Evolutionary conservation across 2,329 filamentous ascomycete species (phyloP).

Genomic region (Capronia coronata): DNA sequence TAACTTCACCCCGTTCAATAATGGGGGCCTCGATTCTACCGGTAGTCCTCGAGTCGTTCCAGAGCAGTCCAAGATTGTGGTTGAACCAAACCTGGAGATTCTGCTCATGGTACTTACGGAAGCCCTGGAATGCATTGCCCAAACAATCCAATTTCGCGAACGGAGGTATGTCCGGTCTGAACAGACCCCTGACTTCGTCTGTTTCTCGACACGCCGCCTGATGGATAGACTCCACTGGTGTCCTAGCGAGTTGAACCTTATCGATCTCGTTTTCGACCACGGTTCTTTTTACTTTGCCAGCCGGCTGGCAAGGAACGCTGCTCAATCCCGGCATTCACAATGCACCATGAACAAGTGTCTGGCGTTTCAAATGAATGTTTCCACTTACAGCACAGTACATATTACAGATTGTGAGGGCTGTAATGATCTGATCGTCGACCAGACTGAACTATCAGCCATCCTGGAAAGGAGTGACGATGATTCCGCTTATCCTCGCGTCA

Average conservation of each 20-base stretch:
- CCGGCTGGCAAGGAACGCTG: not conserved
- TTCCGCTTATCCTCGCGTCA: not conserved
- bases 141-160: not conserved
- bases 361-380: not conserved
- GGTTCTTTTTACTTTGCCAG: constrained; percentile 4
- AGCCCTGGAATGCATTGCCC: not conserved
- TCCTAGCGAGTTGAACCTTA: constrained; percentile 5
- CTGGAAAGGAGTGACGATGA: not conserved
- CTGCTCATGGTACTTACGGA: not conserved
- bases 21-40: not conserved
- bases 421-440: not conserved
- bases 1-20: constrained; percentile 2
- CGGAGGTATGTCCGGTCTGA: not conserved
- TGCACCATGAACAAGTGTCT: not conserved
- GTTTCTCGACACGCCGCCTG: not conserved
- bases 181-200: not conserved
- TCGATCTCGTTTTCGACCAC: constrained; percentile 1
- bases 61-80: not conserved
- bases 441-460: not conserved
- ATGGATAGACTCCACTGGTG: constrained; percentile 3
- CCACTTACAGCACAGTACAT: not conserved
- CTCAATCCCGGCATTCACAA: not conserved
- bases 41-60: not conserved
- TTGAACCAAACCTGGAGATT: constrained; percentile 3
- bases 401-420: not conserved